Conservation (phyloP, 345 rosid species). For the Lepidium didymum region DNA sequence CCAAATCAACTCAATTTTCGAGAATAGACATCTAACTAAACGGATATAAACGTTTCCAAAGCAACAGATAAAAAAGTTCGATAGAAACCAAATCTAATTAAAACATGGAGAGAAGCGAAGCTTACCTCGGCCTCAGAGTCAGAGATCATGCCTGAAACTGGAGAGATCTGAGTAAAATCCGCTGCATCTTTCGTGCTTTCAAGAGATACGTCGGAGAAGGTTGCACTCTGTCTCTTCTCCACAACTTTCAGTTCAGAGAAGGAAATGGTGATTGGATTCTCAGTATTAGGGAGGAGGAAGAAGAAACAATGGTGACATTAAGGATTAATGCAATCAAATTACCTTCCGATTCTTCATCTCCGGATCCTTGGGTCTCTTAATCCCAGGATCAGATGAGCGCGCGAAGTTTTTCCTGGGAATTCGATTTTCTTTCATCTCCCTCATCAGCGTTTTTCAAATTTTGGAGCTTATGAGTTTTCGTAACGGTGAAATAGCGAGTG, state of each 20-base stretch:
- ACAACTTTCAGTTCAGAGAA: slow-evolving; percentile 10
- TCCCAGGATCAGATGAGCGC: slow-evolving; percentile 21
- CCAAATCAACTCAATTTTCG: not conserved
- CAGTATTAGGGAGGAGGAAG: not conserved
- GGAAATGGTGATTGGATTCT: not conserved
- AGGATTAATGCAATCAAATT: not conserved
- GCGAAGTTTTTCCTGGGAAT: slow-evolving; percentile 21
- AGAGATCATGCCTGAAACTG: slow-evolving; percentile 9
- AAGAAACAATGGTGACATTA: slow-evolving; percentile 4
- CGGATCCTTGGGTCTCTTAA: slow-evolving; percentile 15
- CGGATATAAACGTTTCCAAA: not conserved
- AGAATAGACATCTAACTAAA: not conserved
- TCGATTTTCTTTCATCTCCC: slow-evolving; percentile 29
- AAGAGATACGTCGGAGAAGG: slow-evolving; percentile 18
- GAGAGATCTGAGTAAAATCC: slow-evolving; percentile 15
- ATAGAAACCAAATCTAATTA: slow-evolving; percentile 1
- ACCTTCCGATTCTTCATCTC: slow-evolving; percentile 29
- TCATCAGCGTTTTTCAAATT: not conserved
- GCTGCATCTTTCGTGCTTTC: slow-evolving; percentile 3
- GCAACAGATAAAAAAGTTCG: not conserved
- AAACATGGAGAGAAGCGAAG: not conserved
- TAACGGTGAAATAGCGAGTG: not conserved
- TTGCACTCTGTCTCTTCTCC: slow-evolving; percentile 28
- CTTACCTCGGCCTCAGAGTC: slow-evolving; percentile 30
- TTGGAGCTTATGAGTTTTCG: not conserved